Evolutionary conservation across 768 basidiomycete genomes (phyloP).

Genomic region (Termitomyces sp.): DNA sequence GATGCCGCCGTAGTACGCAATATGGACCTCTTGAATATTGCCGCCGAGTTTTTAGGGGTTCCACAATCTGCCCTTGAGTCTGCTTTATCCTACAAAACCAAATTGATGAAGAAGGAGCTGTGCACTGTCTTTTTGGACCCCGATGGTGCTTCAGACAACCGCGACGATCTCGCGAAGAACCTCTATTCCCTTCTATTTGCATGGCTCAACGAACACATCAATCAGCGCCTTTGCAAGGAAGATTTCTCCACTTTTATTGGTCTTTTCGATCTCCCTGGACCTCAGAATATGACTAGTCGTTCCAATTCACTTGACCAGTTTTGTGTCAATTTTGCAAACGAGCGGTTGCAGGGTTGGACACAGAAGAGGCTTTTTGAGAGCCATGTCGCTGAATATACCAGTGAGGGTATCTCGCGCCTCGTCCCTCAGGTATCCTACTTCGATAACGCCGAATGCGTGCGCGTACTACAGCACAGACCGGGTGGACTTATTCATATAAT

Average conservation of each 20-base stretch:
- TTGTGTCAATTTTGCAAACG: conserved; percentile 94
- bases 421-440: conserved; percentile 75
- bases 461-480: conserved; percentile 78
- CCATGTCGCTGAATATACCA: conserved; percentile 76
- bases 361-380: conserved; percentile 77
- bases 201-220: conserved; percentile 96
- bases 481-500: conserved; percentile 96
- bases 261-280: conserved; percentile 89
- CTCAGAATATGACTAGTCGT: conserved; percentile 83
- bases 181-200: conserved; percentile 92
- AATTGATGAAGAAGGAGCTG: conserved; percentile 92
- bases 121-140: conserved; percentile 95
- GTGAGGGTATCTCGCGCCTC: conserved; percentile 70
- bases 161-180: conserved; percentile 91
- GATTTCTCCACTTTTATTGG: conserved; percentile 92
- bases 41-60: conserved; percentile 90
- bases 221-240: conserved; percentile 90
- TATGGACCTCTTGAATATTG: conserved; percentile 70
- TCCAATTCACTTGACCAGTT: conserved; percentile 95
- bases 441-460: conserved; percentile 87
- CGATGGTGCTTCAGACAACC: conserved; percentile 87
- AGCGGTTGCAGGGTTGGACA: conserved; percentile 80
- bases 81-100: conserved; percentile 85
- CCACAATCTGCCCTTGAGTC: conserved; percentile 65
- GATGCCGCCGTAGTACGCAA: conserved; percentile 93